Base-by-base conservation (phyloP, 2,329 filamentous ascomycete species). In the Colletotrichum orbiculare region DNA sequence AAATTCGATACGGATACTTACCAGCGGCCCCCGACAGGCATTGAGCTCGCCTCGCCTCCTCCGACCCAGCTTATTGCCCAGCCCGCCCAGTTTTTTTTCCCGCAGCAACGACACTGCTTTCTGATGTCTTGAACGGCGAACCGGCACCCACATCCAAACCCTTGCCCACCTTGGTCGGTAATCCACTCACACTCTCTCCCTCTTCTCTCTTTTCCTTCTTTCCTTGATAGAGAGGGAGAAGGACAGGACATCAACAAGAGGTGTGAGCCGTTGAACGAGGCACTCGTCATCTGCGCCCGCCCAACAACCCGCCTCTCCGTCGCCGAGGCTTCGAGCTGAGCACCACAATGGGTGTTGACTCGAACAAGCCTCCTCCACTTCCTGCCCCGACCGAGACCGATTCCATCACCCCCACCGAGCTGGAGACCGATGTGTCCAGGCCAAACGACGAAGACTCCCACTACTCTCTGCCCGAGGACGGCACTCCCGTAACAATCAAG, bases 401-500 rank as follows among this genome's bases (percentile, higher is more conserved):
- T 70, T 88, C 87, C 70, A 84, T 83, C 66, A 83, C 83, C 66
- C 88, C 88, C 63, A 87, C 87, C 75, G 89, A 90, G 72, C 76
- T 91, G 67, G 87, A 85, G 63, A 88, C 88, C 71, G 90, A 92
- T 77, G 75, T 91, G 69, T 93, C 91, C 67, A 85, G 86, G 68
- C 84, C 87, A 66, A 89, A 87, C 70, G 87, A 89, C 77, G 86
- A 87, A 77, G 91, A 87, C 72, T 93, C 91, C 4, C 89, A 90
- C 58, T 94, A 92, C 78, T 93, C 91, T 42, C 86, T 96, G 55
- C 92, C 92, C 63, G 91, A 94, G 73, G 92, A 96, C 87, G 93
- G 92, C 75, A 95, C 92, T 57, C 94, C 94, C 46, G 90, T 99
- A 73, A 98, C 93, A 66, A 96, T 99, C 76, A 89, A 91, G 75